phyloP scores from a whole-genome alignment of 305 asterid genomes.

The Petunia hybrid region DNA sequence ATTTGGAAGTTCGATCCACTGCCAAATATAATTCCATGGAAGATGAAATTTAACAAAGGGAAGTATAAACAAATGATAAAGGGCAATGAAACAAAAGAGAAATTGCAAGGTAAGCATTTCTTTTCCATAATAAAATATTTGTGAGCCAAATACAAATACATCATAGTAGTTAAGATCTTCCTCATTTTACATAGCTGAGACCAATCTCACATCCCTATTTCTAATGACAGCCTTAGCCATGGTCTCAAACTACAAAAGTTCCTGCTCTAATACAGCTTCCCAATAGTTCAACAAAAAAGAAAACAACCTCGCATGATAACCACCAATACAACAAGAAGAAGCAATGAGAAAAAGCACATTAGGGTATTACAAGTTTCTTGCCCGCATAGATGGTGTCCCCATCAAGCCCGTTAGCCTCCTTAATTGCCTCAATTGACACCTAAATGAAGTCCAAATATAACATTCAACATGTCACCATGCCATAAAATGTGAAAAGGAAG shows the following conservation, averaged over 20 bases:
- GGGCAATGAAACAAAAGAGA: neutral
- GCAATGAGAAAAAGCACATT: neutral
- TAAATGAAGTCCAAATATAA: neutral
- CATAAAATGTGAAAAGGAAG: neutral
- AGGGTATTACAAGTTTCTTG: conserved; percentile 48
- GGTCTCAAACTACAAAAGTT: conserved; percentile 8
- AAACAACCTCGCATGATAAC: neutral
- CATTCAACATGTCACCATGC: neutral
- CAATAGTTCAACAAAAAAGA: neutral
- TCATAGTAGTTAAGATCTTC: neutral
- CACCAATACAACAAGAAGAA: conserved; percentile 5
- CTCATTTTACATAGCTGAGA: neutral
- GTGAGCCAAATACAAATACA: neutral
- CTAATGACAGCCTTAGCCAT: neutral
- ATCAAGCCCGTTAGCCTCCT: conserved; percentile 49
- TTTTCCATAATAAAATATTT: neutral
- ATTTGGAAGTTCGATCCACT: neutral
- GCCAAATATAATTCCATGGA: neutral
- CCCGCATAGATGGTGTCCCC: conserved; percentile 52
- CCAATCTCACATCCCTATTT: conserved; percentile 9
- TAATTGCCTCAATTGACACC: conserved; percentile 50
- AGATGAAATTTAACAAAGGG: neutral
- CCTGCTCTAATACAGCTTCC: conserved; percentile 11
- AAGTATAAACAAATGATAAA: neutral
- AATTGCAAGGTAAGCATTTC: neutral